Conservation (phyloP, 495 filamentous ascomycete genomes). For the Chaetomium cochliodes region DNA sequence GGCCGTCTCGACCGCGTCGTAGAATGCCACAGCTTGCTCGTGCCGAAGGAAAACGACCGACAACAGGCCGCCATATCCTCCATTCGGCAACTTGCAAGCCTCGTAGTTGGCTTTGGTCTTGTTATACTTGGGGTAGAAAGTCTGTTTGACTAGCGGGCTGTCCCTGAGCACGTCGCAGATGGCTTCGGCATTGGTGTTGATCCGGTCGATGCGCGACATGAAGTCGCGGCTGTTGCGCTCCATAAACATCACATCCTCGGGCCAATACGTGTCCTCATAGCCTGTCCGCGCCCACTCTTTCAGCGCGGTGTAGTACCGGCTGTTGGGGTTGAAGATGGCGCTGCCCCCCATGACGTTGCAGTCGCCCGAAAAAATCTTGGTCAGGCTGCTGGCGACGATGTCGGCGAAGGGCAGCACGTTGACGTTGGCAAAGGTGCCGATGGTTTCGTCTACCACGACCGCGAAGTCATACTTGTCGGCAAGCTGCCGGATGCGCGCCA, state of each 20-base stretch:
- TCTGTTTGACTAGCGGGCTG: slow-evolving; percentile 64
- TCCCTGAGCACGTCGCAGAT: slow-evolving; percentile 65
- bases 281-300: slow-evolving; percentile 60
- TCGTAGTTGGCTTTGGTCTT: slow-evolving; percentile 72
- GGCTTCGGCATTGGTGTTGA: slow-evolving; percentile 82
- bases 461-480: slow-evolving; percentile 86
- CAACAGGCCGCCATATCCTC: slow-evolving; percentile 88
- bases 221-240: slow-evolving; percentile 97
- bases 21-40: slow-evolving; percentile 75
- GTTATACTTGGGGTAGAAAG: slow-evolving; percentile 84
- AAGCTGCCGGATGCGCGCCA: slow-evolving; percentile 71
- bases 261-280: slow-evolving; percentile 90
- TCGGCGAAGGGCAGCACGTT: slow-evolving; percentile 87
- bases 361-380: slow-evolving; percentile 95
- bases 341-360: slow-evolving; percentile 98
- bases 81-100: slow-evolving; percentile 65
- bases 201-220: slow-evolving; percentile 72
- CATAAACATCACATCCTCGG: slow-evolving; percentile 89
- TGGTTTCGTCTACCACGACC: slow-evolving; percentile 91
- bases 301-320: slow-evolving; percentile 64
- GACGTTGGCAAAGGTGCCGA: slow-evolving; percentile 94
- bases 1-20: slow-evolving; percentile 78
- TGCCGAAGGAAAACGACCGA: slow-evolving; percentile 73
- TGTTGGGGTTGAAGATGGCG: slow-evolving; percentile 78
- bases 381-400: slow-evolving; percentile 88